These are phyloP conservation scores for Huntiella bhutanensis DNA, from an alignment of 2,329 filamentous ascomycete species.

Conservation along the genomic window DNA sequence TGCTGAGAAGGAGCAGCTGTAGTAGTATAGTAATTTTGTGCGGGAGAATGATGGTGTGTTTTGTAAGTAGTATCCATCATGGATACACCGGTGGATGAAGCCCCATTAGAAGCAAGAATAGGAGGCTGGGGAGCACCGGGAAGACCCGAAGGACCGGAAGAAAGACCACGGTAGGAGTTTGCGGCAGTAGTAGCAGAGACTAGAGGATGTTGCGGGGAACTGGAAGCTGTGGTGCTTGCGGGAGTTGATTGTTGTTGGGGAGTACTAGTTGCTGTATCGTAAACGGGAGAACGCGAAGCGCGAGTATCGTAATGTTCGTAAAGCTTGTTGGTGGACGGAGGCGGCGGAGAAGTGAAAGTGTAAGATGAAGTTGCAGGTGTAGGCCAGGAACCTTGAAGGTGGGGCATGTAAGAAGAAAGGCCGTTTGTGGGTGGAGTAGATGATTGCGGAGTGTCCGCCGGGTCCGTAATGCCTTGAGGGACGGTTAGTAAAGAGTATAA, in stretches of 20 bases:
- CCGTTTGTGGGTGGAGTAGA: constrained; percentile 28
- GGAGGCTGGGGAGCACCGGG: constrained; percentile 6
- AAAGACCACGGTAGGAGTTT: constrained; percentile 8
- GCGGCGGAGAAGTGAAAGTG: constrained; percentile 31
- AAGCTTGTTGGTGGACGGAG: not conserved
- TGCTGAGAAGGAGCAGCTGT: not conserved
- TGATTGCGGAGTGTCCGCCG: constrained; percentile 15
- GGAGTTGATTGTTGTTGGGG: not conserved
- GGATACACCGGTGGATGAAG: not conserved
- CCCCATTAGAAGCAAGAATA: constrained; percentile 13
- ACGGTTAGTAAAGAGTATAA: not conserved
- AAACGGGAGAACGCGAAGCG: constrained; percentile 29
- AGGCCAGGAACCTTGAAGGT: constrained; percentile 40
- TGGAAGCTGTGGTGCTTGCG: constrained; percentile 30
- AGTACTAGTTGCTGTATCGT: constrained; percentile 37
- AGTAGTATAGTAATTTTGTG: constrained; percentile 10
- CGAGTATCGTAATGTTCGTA: constrained; percentile 8
- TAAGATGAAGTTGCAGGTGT: constrained; percentile 30
- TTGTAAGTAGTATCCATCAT: constrained; percentile 9
- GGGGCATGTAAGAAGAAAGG: constrained; percentile 27
- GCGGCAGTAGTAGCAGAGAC: constrained; percentile 8
- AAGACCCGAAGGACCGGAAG: not conserved
- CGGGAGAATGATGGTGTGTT: constrained; percentile 7
- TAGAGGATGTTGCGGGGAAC: constrained; percentile 27
- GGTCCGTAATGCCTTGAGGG: not conserved